Base-by-base conservation (phyloP, 2,329 filamentous ascomycete genomes). In the Ophiocordyceps camponoti-floridani region DNA sequence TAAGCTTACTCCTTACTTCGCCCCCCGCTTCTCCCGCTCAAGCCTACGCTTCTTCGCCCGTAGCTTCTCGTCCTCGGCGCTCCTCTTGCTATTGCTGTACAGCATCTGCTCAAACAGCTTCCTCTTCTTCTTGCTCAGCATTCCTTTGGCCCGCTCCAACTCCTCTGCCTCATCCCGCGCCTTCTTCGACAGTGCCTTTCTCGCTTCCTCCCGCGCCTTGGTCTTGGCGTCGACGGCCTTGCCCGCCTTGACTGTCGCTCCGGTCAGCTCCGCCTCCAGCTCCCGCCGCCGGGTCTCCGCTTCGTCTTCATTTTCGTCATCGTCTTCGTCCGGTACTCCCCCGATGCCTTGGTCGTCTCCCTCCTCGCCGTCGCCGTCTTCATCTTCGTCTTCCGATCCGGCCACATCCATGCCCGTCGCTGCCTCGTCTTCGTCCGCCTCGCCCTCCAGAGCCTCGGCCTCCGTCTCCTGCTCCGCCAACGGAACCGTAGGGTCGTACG, bases 61-160 rank as follows among this genome's bases (percentile, higher is more conserved):
- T 60, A 98, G 67, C 66, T 81, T 84, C 68, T 89, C 82, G 42
- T 89, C 84, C 67, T 94, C 86, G 26, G 79, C 82, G 53, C 89
- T 89, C 70, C 86, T 84, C 73, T 91, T 88, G 66, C 82, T 88
- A 65, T 95, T 94, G 49, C 79, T 87, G 65, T 94, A 93, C 58
- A 87, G 73, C 85, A 98, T 98, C 70, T 95, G 91, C 70, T 96
- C 91, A 53, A 89, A 82, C 56, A 95, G 69, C 78, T 95, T 95
- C 56, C 91, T 75, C 79, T 96, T 98, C 76, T 93, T 91, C 64
- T 93, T 84, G 63, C 83, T 84, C 70, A 96, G 80, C 91, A 98
- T 98, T 68, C 93, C 91, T 77, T 94, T 95, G 61, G 85, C 82
- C 50, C 89, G 75, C 63, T 94, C 87, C 47, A 93, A 64, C 55